phyloP scores from a whole-genome alignment of 805 yeast species.

The Candida sanyiensis region DNA sequence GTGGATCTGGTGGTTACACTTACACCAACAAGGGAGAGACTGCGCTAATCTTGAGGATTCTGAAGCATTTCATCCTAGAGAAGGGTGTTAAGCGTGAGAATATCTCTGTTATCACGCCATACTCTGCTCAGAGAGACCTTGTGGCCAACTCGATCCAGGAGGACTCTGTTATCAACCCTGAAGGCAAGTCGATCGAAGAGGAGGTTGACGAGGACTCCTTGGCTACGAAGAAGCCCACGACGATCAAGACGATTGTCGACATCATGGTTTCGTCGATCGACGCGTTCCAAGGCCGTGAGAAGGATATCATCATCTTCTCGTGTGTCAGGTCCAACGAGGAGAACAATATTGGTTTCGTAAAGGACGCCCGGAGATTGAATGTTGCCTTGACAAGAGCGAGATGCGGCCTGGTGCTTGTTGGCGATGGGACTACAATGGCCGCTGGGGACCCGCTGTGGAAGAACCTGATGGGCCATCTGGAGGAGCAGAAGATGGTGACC shows the following conservation, averaged over 20 bases:
- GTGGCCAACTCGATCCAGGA: slow-evolving; percentile 44
- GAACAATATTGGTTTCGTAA: slow-evolving; percentile 53
- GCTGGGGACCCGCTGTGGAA: slow-evolving; percentile 11
- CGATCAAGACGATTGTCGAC: slow-evolving; percentile 34
- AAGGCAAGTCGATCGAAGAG: slow-evolving; percentile 37
- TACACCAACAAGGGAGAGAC: slow-evolving; percentile 54
- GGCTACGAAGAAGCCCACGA: slow-evolving; percentile 14
- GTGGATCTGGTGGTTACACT: slow-evolving; percentile 47
- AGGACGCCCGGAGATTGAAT: slow-evolving; percentile 55
- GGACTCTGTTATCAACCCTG: slow-evolving; percentile 54
- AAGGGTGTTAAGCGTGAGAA: slow-evolving; percentile 44
- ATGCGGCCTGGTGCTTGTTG: slow-evolving; percentile 10
- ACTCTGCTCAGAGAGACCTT: slow-evolving; percentile 66
- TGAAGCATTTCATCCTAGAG: slow-evolving; percentile 47
- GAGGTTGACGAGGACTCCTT: slow-evolving; percentile 51
- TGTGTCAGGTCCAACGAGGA: slow-evolving; percentile 61
- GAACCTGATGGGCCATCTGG: slow-evolving; percentile 7
- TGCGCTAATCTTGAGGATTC: slow-evolving; percentile 37
- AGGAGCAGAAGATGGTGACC: background rate
- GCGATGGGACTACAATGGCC: slow-evolving; percentile 8
- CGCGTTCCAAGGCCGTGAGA: slow-evolving; percentile 86
- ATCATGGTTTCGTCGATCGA: slow-evolving; percentile 59
- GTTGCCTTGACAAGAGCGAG: slow-evolving; percentile 44
- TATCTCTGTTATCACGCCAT: slow-evolving; percentile 71
- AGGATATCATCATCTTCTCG: slow-evolving; percentile 67